Evolutionary conservation across 2,329 filamentous ascomycete genomes (phyloP).

Genomic region (Colletotrichum musae): DNA sequence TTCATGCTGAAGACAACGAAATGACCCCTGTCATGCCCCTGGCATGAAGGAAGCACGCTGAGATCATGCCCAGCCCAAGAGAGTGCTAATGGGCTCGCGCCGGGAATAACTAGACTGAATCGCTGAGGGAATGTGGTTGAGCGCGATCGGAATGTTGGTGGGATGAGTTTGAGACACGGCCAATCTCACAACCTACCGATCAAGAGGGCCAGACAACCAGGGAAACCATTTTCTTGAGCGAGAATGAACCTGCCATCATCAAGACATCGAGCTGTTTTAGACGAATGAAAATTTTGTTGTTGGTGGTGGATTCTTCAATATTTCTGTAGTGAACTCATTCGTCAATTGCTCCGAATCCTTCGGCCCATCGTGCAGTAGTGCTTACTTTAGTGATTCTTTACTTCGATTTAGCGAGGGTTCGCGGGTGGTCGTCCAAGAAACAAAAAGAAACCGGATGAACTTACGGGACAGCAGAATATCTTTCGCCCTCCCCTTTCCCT

Average conservation of each 20-base stretch:
- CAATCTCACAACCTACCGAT: neutral
- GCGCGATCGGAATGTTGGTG: conserved; percentile 3
- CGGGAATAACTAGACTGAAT: conserved; percentile 21
- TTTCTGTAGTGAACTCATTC: neutral
- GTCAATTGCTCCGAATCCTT: too few relatives aligned
- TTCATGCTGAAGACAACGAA: neutral
- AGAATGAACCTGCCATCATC: neutral
- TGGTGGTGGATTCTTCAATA: neutral
- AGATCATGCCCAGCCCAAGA: conserved; percentile 6
- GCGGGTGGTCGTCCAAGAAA: too few relatives aligned
- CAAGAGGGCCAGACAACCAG: neutral
- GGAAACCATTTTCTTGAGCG: neutral
- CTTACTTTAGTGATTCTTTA: too few relatives aligned
- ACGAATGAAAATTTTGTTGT: neutral
- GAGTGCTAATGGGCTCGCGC: neutral
- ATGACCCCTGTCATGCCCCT: neutral
- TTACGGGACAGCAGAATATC: too few relatives aligned
- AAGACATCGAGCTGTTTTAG: neutral
- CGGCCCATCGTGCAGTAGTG: too few relatives aligned
- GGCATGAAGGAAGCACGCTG: conserved; percentile 21
- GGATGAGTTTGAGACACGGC: neutral
- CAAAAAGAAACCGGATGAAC: too few relatives aligned
- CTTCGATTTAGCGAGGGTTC: too few relatives aligned
- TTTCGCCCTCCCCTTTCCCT: too few relatives aligned
- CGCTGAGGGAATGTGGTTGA: conserved; percentile 4